phyloP scores from a whole-genome alignment of 2,329 filamentous ascomycete species.

The Ceratocystis cubensis region DNA sequence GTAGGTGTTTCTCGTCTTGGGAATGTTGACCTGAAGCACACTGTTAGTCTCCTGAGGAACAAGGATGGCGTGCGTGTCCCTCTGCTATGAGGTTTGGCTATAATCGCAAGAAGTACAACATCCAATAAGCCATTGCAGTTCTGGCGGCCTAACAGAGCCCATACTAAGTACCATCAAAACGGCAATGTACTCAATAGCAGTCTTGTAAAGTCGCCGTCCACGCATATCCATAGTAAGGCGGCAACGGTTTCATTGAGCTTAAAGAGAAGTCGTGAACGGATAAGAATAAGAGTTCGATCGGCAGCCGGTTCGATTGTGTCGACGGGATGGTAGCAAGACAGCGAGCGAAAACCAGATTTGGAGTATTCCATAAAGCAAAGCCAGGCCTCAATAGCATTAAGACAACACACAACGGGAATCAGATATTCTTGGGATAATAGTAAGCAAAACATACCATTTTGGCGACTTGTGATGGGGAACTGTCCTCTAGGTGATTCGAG shows the following conservation, averaged over 20 bases:
- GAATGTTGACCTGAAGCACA: conserved; percentile 73
- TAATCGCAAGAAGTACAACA: not conserved
- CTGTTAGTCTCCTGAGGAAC: conserved; percentile 27
- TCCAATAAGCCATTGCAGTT: not conserved
- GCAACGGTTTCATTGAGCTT: not conserved
- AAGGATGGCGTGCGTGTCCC: conserved; percentile 25
- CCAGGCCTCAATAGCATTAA: conserved; percentile 3
- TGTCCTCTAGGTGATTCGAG: conserved; percentile 35
- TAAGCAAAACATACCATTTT: conserved; percentile 36
- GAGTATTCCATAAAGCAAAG: not conserved
- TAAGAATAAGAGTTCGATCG: not conserved
- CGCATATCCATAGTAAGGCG: no score
- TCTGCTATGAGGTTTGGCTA: conserved; percentile 21
- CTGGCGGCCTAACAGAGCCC: not conserved
- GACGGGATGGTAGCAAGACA: not conserved
- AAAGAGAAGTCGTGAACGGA: no score
- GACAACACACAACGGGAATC: not conserved
- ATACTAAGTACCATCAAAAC: not conserved
- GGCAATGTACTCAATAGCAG: not conserved
- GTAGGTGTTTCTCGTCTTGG: conserved; percentile 94
- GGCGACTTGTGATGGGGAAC: conserved; percentile 33
- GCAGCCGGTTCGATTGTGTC: conserved; percentile 5
- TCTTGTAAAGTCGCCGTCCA: not conserved
- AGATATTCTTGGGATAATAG: conserved; percentile 20
- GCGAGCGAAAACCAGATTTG: not conserved